These are phyloP conservation scores for Eucalyptus erythrocorys DNA, from an alignment of 345 rosid genomes.

Conservation along the genomic window DNA sequence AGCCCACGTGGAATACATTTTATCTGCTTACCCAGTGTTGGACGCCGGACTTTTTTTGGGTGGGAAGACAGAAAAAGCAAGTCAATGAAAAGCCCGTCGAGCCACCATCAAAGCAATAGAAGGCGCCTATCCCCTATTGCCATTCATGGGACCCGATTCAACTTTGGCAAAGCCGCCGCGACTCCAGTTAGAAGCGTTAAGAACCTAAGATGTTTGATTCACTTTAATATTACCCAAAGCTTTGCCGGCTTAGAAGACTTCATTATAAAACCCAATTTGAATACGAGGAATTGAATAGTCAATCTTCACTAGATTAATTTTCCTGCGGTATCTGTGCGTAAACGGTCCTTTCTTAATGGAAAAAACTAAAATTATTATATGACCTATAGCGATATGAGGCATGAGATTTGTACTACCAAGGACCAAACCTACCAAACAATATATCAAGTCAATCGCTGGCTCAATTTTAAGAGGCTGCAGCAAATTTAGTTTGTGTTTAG, in stretches of 20 bases:
- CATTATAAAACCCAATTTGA: not conserved
- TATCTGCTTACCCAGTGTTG: not conserved
- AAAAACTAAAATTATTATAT: no score
- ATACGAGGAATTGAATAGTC: not conserved
- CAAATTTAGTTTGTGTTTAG: not conserved
- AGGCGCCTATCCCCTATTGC: not conserved
- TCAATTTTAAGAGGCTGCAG: not conserved
- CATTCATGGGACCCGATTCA: not conserved
- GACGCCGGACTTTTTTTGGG: not conserved
- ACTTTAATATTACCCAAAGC: not conserved
- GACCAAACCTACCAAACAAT: no score
- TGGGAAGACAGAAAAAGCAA: not conserved
- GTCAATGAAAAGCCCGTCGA: not conserved
- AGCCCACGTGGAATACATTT: not conserved
- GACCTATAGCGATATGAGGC: no score
- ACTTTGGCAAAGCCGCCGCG: not conserved
- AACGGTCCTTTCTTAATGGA: not conserved
- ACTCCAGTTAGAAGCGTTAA: not conserved
- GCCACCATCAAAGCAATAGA: not conserved
- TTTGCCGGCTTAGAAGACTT: not conserved
- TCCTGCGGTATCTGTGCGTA: not conserved
- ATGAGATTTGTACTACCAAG: no score
- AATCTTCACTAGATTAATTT: not conserved
- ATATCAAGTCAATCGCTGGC: no score
- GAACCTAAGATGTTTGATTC: not conserved